Evolutionary conservation across 495 filamentous ascomycete species (phyloP).

Genomic region (Alectoria sarmentosa): DNA sequence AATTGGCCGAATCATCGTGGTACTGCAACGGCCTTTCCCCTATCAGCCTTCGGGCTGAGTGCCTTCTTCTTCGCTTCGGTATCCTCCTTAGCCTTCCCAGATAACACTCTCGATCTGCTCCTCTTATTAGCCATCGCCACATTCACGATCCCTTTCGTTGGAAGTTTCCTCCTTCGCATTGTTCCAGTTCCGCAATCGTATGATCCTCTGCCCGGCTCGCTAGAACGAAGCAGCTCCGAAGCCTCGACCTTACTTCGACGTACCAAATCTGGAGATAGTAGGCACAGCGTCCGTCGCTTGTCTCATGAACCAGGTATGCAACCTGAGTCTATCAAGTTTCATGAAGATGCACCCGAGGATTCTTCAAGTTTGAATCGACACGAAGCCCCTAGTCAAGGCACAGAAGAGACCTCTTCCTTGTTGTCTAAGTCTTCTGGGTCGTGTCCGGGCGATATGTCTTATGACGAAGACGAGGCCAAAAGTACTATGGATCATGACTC

Average conservation of each 20-base stretch:
- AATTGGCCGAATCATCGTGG: conserved; percentile 92
- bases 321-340: conserved; percentile 25
- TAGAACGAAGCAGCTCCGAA: conserved; percentile 46
- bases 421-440: conserved; percentile 54
- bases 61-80: conserved; percentile 90
- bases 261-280: conserved; percentile 50
- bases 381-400: conserved; percentile 33
- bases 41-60: conserved; percentile 89
- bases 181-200: conserved; percentile 58
- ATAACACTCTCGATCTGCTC: conserved; percentile 72
- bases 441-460: conserved; percentile 36
- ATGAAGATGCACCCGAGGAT: conserved; percentile 13
- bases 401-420: conserved; percentile 79
- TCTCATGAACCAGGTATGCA: conserved; percentile 66
- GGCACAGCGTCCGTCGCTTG: conserved; percentile 34
- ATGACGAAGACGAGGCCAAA: conserved; percentile 15
- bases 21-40: conserved; percentile 87
- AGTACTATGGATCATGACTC: conserved; percentile 35
- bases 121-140: conserved; percentile 77
- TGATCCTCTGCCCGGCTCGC: conserved; percentile 49
- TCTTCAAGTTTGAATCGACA: conserved; percentile 20
- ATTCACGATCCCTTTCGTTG: conserved; percentile 59
- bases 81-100: conserved; percentile 72
- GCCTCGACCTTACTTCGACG: conserved; percentile 43
- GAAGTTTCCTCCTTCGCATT: conserved; percentile 76